phyloP scores from a whole-genome alignment of 1,284 basidiomycete species.

The Wolfiporia cocos region DNA sequence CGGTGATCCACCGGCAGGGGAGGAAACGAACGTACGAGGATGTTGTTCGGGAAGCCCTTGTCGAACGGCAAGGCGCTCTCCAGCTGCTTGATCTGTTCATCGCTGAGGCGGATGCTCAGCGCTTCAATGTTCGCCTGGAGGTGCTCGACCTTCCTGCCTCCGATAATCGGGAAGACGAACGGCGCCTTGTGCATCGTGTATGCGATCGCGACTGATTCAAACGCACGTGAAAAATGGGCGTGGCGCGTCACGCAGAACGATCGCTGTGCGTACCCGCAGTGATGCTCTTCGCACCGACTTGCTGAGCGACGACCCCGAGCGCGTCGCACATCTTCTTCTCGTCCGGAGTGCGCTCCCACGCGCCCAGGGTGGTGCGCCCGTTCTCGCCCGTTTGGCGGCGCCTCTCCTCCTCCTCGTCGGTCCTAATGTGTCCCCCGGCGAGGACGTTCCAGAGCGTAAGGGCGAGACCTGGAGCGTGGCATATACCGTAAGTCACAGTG shows the following conservation, averaged over 20 bases:
- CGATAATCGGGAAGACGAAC: conserved; percentile 7
- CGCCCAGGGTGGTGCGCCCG: conserved; percentile 20
- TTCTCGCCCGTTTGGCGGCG: conserved; percentile 33
- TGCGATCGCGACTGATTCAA: conserved; percentile 42
- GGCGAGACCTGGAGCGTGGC: conserved; percentile 32
- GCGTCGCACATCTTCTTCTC: conserved; percentile 33
- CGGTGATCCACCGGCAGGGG: no score
- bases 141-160: conserved; percentile 9
- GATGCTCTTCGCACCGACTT: conserved; percentile 34
- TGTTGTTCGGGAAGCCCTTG: conserved; percentile 31
- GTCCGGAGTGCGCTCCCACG: conserved; percentile 34
- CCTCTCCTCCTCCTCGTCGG: conserved; percentile 37
- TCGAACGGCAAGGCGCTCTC: conserved; percentile 36
- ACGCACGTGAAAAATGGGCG: neutral
- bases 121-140: conserved; percentile 35
- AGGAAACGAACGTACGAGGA: conserved; percentile 28
- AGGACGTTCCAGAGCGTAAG: conserved; percentile 46
- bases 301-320: conserved; percentile 36
- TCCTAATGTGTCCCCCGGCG: conserved; percentile 38
- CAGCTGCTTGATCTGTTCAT: conserved; percentile 34
- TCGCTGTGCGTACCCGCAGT: conserved; percentile 25
- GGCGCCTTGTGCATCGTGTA: conserved; percentile 21
- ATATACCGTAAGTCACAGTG: no score
- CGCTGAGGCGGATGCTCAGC: conserved; percentile 33
- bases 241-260: neutral